Conservation (phyloP, 106 monocot species). For the Hemerocallis citrina region DNA sequence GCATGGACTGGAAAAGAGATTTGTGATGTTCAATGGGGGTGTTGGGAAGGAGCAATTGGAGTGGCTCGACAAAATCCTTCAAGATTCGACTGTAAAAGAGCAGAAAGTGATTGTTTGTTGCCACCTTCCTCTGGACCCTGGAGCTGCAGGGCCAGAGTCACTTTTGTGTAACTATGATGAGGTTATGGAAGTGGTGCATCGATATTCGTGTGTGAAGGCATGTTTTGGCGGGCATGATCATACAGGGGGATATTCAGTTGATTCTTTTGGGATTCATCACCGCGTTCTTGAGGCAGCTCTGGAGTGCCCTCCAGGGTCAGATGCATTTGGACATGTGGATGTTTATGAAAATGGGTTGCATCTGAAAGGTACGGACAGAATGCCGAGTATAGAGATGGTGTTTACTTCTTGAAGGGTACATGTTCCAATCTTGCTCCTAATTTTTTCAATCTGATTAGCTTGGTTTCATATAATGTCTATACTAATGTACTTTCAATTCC, state of each 20-base stretch:
- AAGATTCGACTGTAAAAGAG: constrained; percentile 15
- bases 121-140: constrained; percentile 25
- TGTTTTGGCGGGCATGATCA: constrained; percentile 83
- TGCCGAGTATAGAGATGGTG: constrained; percentile 58
- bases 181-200: constrained; percentile 54
- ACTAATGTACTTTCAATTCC: no score
- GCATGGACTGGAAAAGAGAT: constrained; percentile 50
- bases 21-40: constrained; percentile 74
- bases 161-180: constrained; percentile 88
- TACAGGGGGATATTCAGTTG: constrained; percentile 59
- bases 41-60: constrained; percentile 53
- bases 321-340: constrained; percentile 62
- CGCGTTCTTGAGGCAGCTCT: constrained; percentile 72
- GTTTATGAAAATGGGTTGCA: constrained; percentile 53
- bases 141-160: constrained; percentile 29
- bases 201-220: constrained; percentile 58
- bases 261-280: constrained; percentile 76
- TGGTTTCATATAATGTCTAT: constrained; percentile 5
- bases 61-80: constrained; percentile 65
- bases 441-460: background rate
- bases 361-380: constrained; percentile 43
- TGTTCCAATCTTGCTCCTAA: background rate
- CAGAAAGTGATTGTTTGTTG: constrained; percentile 9
- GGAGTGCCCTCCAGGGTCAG: constrained; percentile 67
- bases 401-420: constrained; percentile 20